Evolutionary conservation across 208 protist genomes (phyloP).

Genomic region (Trypanosoma platydactyli): DNA sequence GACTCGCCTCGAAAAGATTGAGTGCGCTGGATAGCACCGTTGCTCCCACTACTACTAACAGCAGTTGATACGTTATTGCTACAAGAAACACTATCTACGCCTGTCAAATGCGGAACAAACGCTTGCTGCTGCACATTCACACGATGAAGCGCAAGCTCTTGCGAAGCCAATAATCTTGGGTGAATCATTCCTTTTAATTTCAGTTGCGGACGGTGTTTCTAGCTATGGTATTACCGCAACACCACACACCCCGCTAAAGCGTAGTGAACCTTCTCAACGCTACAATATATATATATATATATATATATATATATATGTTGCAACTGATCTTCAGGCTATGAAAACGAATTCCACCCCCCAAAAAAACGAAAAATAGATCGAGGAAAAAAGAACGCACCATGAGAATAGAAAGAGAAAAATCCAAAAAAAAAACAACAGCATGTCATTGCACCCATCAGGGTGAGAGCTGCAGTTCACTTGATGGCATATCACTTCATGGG

Average conservation of each 20-base stretch:
- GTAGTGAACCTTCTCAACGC: neutral
- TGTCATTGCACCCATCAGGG: too few relatives aligned
- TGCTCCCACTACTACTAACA: neutral
- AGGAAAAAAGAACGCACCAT: too few relatives aligned
- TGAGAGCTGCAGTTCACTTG: too few relatives aligned
- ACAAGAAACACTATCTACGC: neutral
- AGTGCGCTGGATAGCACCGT: constrained; percentile 13
- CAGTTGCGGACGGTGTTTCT: neutral
- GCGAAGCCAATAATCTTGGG: constrained; percentile 53
- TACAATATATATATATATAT: neutral
- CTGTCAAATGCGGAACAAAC: constrained; percentile 29
- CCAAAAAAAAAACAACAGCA: too few relatives aligned
- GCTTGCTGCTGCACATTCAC: constrained; percentile 48
- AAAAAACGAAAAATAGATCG: too few relatives aligned
- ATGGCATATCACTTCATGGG: too few relatives aligned
- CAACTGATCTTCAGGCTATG: too few relatives aligned
- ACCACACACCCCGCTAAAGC: neutral
- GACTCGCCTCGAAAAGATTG: constrained; percentile 15
- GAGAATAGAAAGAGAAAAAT: too few relatives aligned
- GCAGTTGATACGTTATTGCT: neutral
- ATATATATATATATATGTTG: constrained; percentile 16
- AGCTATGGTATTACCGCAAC: neutral
- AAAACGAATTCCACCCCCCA: too few relatives aligned
- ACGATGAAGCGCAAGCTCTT: constrained; percentile 63
- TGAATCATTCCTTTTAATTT: constrained; percentile 38